Evolutionary conservation across 202 grass and related monocot genomes (phyloP).

Genomic region (Digitaria exilis): DNA sequence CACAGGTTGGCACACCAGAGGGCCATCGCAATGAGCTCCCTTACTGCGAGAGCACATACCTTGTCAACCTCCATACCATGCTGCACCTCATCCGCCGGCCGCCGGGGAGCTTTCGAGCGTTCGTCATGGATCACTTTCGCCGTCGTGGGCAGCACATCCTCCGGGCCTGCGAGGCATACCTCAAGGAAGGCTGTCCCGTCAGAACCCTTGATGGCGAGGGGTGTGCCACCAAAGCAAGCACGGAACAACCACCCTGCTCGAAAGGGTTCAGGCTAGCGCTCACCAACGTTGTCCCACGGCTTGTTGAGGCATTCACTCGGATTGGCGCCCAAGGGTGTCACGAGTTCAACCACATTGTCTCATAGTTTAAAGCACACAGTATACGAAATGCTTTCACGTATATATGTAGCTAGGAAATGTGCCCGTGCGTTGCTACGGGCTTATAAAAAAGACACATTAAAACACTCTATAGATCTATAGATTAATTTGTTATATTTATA

Average conservation of each 20-base stretch:
- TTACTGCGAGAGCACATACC: background rate
- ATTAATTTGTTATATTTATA: no score
- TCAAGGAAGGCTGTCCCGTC: background rate
- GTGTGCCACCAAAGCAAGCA: background rate
- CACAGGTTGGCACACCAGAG: background rate
- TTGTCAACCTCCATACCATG: background rate
- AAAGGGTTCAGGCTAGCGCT: background rate
- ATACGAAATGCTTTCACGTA: no score
- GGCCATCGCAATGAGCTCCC: background rate
- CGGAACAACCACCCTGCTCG: background rate
- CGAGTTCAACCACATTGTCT: no score
- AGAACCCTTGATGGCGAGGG: background rate
- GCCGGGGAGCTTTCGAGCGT: background rate
- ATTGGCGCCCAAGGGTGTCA: background rate
- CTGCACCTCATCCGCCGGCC: background rate
- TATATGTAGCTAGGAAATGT: no score
- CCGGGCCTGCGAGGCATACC: background rate
- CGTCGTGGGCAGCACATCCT: background rate
- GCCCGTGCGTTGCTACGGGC: no score
- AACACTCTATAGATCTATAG: no score
- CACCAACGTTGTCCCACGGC: background rate
- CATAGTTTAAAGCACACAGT: no score
- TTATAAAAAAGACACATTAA: no score
- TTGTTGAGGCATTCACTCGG: background rate
- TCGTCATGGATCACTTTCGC: background rate